Base-by-base conservation (phyloP, 2,329 filamentous ascomycete species). In the Chlorencoelia australis region DNA sequence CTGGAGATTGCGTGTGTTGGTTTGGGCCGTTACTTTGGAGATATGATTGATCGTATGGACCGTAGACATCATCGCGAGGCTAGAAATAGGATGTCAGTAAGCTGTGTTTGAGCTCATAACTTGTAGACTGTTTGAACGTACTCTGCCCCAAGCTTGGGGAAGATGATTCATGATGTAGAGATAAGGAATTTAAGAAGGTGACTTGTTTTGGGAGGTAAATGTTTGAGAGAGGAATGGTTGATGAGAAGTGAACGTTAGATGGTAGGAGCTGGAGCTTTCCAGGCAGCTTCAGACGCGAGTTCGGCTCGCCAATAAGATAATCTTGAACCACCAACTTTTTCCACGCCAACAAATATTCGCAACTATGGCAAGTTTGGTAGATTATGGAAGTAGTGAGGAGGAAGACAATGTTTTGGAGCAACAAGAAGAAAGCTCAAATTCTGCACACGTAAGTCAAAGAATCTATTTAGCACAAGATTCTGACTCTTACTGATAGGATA, bases 21-120 rank as follows among this genome's bases (percentile, higher is more conserved):
- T 76, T 87, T 40, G 88, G 85, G 36, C 68, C 71, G 38, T 68
- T 71, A 52, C 64, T 69, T 53, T 84, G 75, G 58, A 96, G 79
- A 62, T 89, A 88, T 41, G 87, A 84, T 57, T 71, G 68, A 65
- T 96, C 85, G 65, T 98, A 98, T 55, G 82, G 71, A 53, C 91
- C 91, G 66, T 96, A 98, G 57, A 96, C 72, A 63, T 98, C 91
- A 65, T 98, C 85, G 73, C 91, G 82, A 59, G 91, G 91, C 91
- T 98, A 36, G n/a, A n/a, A n/a, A 30, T 22, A 30, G 37, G 40
- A 30, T 30, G 54, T 67, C 60, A 67, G 62, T 52, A 44, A 48
- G 42, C 30, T 33, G 21, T 7, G 26, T 8, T 47, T 30, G 9
- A 35, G 33, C 32, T 35, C 20, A 32, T 27, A 3, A 24, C 22